A percentile compares a stretch with the other conserved stretches of the same genome.
These are phyloP conservation scores for Chrysosporium queenslandicum DNA, from an alignment of 2,329 filamentous ascomycete species.

Conservation along the genomic window DNA sequence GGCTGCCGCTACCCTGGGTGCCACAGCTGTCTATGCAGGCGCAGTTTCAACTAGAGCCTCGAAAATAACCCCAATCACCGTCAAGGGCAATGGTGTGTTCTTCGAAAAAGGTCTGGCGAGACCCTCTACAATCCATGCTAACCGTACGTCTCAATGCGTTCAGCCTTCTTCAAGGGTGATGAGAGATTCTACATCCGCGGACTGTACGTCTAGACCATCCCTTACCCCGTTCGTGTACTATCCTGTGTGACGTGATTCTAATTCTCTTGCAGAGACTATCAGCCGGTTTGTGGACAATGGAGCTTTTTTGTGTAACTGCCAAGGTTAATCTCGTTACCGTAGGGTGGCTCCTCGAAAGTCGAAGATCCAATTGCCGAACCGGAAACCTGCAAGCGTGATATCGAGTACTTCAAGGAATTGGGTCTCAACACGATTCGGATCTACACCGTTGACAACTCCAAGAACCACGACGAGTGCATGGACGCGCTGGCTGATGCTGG, in stretches of 20 bases:
- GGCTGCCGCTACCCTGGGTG: conserved; percentile 39
- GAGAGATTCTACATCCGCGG: conserved; percentile 46
- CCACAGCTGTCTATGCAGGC: conserved; percentile 39
- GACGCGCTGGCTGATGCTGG: conserved; percentile 64
- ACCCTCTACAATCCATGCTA: conserved; percentile 12
- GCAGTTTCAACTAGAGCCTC: conserved; percentile 34
- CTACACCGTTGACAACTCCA: conserved; percentile 82
- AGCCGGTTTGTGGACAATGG: conserved; percentile 39
- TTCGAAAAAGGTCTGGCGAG: background rate
- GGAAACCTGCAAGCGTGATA: conserved; percentile 64
- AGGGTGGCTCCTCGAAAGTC: conserved; percentile 51
- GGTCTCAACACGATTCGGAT: conserved; percentile 87
- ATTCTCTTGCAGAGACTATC: conserved; percentile 48
- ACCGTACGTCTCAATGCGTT: conserved; percentile 18
- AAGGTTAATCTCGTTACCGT: background rate
- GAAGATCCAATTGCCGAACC: conserved; percentile 67
- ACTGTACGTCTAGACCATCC: conserved; percentile 24
- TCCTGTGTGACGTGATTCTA: conserved; percentile 2
- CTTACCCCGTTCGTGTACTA: background rate
- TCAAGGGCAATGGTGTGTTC: conserved; percentile 50
- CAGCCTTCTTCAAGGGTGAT: conserved; percentile 53
- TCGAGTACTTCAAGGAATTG: conserved; percentile 70
- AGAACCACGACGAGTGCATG: conserved; percentile 80
- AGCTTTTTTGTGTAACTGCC: background rate
- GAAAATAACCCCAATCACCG: conserved; percentile 47